Base-by-base conservation (phyloP, 176 grass and related monocot species). In the Cenchrus fungigraminus region DNA sequence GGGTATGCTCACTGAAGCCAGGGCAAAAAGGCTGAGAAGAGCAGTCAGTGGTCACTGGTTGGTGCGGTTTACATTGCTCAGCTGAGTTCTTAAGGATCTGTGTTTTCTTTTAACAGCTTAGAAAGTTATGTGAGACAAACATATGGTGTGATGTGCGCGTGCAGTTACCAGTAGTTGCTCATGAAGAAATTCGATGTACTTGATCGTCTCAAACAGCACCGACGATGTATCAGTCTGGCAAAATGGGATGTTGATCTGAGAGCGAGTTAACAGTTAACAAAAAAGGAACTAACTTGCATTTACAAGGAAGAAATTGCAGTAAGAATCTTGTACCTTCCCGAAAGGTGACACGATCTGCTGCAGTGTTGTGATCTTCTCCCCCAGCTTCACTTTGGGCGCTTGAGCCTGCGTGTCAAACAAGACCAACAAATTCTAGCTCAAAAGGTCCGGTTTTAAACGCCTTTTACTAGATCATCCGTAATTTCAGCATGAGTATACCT, bases 301-400 rank as follows among this genome's bases (percentile, higher is more conserved):
- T 54, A 20, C 25, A 28, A 49, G 15, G 5, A 75, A 40, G 69
- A 60, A 1, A 3, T 8, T 11, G 17, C 11, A 78, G 78, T 34
- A 58, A 71, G 12, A 52, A 80, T 58, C 72, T 20, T 51, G 65
- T 88, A 97, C 94, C 94, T 97, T 97, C 73, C 94, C 94, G 20
- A 94, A 97, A 10, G 90, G 94, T 64, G 90, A 97, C 17, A 97
- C 90, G 40, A 94, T 92, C 85, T 97, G 92, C 86, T 97, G 94
- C 61, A 94, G 65, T 44, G 86, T 83, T 46, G 84, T 87, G 81
- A 97, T 89, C 79, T 94, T 97, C 66, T 94, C 94, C 34, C 83
- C 81, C 77, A 90, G 49, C 77, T 94, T 97, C 44, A 92, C 73
- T 67, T 88, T 92, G 19, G 92, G 67, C 37, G n/a, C 86, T 71